Percentiles rank a stretch among this genome's conserved stretches.
These are phyloP conservation scores for Tulasnella calospora DNA, from an alignment of 768 basidiomycete species.

Conservation along the genomic window DNA sequence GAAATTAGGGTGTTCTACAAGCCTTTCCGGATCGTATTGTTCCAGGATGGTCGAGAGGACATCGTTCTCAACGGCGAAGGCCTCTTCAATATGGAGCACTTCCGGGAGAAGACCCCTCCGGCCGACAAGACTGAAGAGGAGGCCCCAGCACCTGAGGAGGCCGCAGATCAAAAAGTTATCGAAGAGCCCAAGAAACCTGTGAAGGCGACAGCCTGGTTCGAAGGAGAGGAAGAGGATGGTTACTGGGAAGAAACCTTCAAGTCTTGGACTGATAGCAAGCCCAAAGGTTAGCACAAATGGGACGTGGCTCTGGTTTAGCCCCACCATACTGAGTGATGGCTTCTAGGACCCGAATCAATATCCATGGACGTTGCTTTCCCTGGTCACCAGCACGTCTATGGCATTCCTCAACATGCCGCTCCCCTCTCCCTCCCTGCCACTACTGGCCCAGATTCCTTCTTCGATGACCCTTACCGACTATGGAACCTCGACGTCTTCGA, in stretches of 20 bases:
- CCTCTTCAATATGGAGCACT: conserved; percentile 97
- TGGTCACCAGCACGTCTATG: conserved; percentile 83
- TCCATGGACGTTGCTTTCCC: conserved; percentile 93
- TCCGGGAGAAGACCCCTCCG: conserved; percentile 50
- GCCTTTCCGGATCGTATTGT: conserved; percentile 70
- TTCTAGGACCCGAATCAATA: conserved; percentile 84
- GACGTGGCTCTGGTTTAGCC: neutral
- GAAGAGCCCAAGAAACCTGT: conserved; percentile 26
- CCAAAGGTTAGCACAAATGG: conserved; percentile 62
- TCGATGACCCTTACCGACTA: conserved; percentile 87
- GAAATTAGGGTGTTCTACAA: conserved; percentile 67
- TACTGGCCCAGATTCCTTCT: conserved; percentile 67
- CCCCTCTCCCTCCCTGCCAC: conserved; percentile 85
- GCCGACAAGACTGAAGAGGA: conserved; percentile 38
- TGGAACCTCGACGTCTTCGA: conserved; percentile 97
- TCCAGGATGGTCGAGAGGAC: conserved; percentile 71
- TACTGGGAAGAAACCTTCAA: conserved; percentile 87
- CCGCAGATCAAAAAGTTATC: conserved; percentile 31
- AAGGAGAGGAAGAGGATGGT: conserved; percentile 75
- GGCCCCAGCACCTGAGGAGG: conserved; percentile 44
- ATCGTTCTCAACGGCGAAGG: conserved; percentile 85
- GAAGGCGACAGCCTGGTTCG: conserved; percentile 61
- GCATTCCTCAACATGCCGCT: conserved; percentile 95
- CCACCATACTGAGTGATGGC: neutral
- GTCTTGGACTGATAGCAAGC: conserved; percentile 88